phyloP scores from a whole-genome alignment of 305 asterid genomes.

The Fraxinus albicans region DNA sequence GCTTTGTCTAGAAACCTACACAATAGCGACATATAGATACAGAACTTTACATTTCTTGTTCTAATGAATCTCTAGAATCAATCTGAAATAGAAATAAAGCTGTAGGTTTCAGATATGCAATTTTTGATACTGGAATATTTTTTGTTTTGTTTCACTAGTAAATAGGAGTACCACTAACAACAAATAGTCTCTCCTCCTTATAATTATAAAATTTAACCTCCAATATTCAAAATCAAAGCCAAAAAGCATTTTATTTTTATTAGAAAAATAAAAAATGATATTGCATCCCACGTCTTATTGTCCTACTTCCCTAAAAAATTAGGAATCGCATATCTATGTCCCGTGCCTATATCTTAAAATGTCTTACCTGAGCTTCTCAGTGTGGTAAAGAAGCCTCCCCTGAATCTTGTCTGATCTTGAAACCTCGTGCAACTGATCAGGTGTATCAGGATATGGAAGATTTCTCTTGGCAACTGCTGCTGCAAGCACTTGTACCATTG shows the following conservation, averaged over 20 bases:
- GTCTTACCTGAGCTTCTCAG: constrained; percentile 21
- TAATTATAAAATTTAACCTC: neutral
- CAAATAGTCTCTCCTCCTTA: neutral
- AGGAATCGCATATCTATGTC: neutral
- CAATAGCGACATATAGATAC: neutral
- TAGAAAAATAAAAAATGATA: too few species aligned
- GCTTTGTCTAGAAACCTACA: constrained; percentile 85
- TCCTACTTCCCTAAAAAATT: neutral
- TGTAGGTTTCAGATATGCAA: neutral
- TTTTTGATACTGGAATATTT: neutral
- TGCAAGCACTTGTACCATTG: constrained; percentile 26
- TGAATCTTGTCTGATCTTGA: constrained; percentile 11
- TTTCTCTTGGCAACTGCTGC: constrained; percentile 34
- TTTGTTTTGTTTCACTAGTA: neutral
- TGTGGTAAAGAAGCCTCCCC: constrained; percentile 26
- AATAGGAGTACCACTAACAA: neutral
- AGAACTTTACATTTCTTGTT: neutral
- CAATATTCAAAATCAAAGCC: neutral
- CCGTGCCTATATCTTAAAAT: neutral
- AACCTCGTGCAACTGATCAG: constrained; percentile 25
- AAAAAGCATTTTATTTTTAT: neutral
- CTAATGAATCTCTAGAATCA: neutral
- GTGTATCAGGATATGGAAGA: constrained; percentile 20
- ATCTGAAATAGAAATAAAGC: neutral
- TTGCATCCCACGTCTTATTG: neutral